A percentile compares a stretch with the other conserved stretches of the same genome.
Conservation (phyloP, 2,329 filamentous ascomycete species). For the Calonectria pseudoturangicola region DNA sequence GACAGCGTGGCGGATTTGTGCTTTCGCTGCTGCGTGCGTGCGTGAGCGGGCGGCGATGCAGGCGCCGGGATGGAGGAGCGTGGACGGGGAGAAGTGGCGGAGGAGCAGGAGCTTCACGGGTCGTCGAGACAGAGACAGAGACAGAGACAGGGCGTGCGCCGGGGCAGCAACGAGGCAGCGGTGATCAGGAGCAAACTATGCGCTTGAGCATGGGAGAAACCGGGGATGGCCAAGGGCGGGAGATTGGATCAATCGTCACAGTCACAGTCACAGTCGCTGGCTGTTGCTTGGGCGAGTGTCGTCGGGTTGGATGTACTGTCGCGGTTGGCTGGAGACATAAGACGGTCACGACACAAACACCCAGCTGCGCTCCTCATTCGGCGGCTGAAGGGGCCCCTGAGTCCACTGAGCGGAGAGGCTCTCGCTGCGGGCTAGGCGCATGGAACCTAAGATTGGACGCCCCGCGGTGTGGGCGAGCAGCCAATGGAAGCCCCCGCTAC, state of each 20-base stretch:
- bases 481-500: conserved; percentile 43
- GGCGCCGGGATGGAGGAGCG: conserved; percentile 33
- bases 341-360: conserved; percentile 32
- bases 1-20: conserved; percentile 63
- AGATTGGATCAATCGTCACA: conserved; percentile 31
- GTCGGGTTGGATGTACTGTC: conserved; percentile 17
- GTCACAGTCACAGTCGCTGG: conserved; percentile 22
- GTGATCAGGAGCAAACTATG: conserved; percentile 14
- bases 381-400: conserved; percentile 51
- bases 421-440: conserved; percentile 44
- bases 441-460: conserved; percentile 54
- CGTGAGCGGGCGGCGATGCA: conserved; percentile 3
- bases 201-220: conserved; percentile 5
- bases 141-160: conserved; percentile 20
- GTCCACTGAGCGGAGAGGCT: conserved; percentile 42
- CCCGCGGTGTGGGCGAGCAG: conserved; percentile 41
- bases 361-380: conserved; percentile 52
- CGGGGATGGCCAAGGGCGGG: conserved; percentile 20
- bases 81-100: conserved; percentile 41
- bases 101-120: conserved; percentile 42
- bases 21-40: conserved; percentile 43
- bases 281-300: conserved; percentile 28
- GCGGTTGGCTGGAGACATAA: conserved; percentile 40
- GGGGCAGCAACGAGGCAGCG: conserved; percentile 14
- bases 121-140: conserved; percentile 21